These are phyloP conservation scores for Aureobasidium pullulans DNA, from an alignment of 2,329 filamentous ascomycete species.

Conservation along the genomic window DNA sequence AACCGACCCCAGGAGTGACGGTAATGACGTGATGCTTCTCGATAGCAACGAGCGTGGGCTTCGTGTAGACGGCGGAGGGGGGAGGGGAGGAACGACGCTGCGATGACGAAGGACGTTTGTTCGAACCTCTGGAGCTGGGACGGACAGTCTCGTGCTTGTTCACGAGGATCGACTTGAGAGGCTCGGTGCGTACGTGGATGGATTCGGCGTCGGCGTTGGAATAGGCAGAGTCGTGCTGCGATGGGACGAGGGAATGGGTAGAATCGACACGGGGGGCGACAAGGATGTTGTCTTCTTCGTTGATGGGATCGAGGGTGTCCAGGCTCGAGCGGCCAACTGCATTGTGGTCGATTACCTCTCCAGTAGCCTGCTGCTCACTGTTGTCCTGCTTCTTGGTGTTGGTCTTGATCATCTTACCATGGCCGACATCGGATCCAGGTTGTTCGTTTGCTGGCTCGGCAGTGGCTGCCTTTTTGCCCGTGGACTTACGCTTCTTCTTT, in stretches of 20 bases:
- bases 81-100: conserved; percentile 17
- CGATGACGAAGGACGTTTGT: conserved; percentile 19
- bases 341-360: background rate
- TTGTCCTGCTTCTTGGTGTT: conserved; percentile 1
- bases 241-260: background rate
- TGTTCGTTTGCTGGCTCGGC: conserved; percentile 13
- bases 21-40: conserved; percentile 17
- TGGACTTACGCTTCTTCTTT: conserved; percentile 20
- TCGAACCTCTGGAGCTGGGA: conserved; percentile 11
- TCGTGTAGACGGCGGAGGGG: conserved; percentile 16
- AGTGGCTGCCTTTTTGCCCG: conserved; percentile 9
- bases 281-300: conserved; percentile 23
- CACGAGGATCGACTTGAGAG: conserved; percentile 22
- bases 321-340: conserved; percentile 17
- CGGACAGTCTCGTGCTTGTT: conserved; percentile 24
- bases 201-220: background rate
- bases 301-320: conserved; percentile 27
- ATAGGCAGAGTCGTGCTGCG: conserved; percentile 9
- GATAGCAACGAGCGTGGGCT: conserved; percentile 16
- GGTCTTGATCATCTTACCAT: conserved; percentile 20
- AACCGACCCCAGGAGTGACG: conserved; percentile 18
- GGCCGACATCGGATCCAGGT: conserved; percentile 22
- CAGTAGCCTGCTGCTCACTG: background rate
- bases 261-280: background rate
- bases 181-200: conserved; percentile 21